Conservation (phyloP, 2,329 filamentous ascomycete genomes). For the Colletotrichum horii region DNA sequence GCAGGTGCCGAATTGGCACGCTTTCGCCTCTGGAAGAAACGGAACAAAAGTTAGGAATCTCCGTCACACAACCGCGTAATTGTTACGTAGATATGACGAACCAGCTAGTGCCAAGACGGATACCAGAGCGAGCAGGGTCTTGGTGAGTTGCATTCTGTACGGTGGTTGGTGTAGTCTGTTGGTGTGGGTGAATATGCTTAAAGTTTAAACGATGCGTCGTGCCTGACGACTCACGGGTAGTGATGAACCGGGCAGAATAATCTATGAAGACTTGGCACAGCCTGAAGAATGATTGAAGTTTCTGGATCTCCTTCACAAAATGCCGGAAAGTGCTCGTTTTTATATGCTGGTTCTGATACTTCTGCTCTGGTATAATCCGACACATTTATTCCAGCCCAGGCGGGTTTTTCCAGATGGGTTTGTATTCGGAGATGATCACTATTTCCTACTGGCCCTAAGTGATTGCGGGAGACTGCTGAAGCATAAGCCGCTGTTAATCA, state of each 20-base stretch:
- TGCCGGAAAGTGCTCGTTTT: rapidly evolving
- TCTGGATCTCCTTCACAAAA: rapidly evolving
- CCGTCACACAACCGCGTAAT: neutral
- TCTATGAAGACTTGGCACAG: neutral
- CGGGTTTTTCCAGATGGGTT: neutral
- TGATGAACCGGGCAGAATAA: neutral
- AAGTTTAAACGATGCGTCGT: neutral
- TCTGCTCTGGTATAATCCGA: neutral
- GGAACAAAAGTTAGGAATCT: neutral
- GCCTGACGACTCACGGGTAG: neutral
- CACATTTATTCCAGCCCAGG: rapidly evolving
- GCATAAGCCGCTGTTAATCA: neutral
- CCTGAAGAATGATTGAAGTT: neutral
- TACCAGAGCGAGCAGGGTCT: neutral
- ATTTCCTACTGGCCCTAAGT: neutral
- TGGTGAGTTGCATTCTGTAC: neutral
- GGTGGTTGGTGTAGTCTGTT: neutral
- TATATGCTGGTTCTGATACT: neutral
- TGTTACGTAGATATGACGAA: neutral
- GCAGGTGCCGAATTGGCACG: neutral
- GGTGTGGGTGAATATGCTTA: neutral
- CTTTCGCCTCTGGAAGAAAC: neutral
- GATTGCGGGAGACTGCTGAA: neutral
- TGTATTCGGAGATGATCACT: neutral
- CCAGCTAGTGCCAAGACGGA: neutral